A percentile compares a stretch with the other conserved stretches of the same genome.
These are phyloP conservation scores for Solanum chacoense DNA, from an alignment of 305 asterid species.

Conservation along the genomic window DNA sequence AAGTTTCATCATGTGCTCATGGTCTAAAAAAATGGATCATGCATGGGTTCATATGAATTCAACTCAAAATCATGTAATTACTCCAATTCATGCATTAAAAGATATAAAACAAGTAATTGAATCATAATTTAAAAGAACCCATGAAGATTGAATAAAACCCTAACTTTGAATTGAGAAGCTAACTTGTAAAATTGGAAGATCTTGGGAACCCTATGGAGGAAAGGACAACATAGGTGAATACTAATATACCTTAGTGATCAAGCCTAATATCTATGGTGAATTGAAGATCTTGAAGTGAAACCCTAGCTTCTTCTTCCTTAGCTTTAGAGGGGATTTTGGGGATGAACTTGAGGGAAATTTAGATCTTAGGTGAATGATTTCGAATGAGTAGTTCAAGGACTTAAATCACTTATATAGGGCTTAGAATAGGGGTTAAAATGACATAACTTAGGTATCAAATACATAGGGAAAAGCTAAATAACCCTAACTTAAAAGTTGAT, in stretches of 20 bases:
- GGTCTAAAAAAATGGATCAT: not conserved
- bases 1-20: not conserved
- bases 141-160: not conserved
- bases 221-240: not conserved
- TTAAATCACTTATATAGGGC: not conserved
- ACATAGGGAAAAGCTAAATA: not conserved
- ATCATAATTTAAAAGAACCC: not conserved
- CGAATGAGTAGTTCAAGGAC: not conserved
- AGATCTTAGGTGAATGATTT: not conserved
- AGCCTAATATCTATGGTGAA: not conserved
- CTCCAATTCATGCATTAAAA: not conserved
- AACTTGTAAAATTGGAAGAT: not conserved
- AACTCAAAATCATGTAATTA: not conserved
- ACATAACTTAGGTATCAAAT: too few species aligned
- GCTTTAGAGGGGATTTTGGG: not conserved
- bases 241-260: not conserved
- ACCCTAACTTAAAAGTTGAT: not conserved
- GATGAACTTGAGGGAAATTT: not conserved
- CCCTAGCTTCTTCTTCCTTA: not conserved
- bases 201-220: not conserved
- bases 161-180: not conserved
- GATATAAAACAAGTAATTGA: not conserved
- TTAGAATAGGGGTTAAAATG: not conserved
- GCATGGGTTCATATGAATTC: not conserved
- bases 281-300: not conserved